Evolutionary conservation across 2,329 filamentous ascomycete species (phyloP), one percentile per base, ranked within the genome.

Genomic region (Lasiodiplodia theobromae): DNA sequence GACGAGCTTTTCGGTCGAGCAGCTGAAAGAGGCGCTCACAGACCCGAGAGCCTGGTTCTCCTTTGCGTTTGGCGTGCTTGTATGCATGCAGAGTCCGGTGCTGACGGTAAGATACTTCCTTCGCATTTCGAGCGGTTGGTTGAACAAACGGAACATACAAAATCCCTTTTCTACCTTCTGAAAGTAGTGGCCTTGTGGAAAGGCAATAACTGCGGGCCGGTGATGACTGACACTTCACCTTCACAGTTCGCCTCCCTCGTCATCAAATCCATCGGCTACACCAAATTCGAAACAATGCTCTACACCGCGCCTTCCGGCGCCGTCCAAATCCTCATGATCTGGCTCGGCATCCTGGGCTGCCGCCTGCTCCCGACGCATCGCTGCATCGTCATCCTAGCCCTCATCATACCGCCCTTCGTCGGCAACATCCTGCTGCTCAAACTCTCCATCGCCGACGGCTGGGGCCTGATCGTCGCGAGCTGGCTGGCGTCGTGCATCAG

Each of bases 401-500:
- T 86, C 21, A 77, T 80, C 31, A 76, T 83, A 2, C 76, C 81
- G 0, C 83, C 84, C 0, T 69, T 86, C 0, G 74, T 83, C 7
- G 84, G 83, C 7, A 82, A 76, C 60, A 74, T 84, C 2, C 76
- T 86, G 3, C 76, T 86, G 4, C 71, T 84, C 40, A 77, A 79
- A 47, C 78, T 86, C 0, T 77, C 80, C 0, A 71, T 79, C 1
- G 73, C 73, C 6, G 75, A 78, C 0, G 78, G 80, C 49, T 86
- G 84, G 84, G 82, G 82, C 4, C 79, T 86, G 68, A 83, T 86
- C 23, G 80, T 81, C 2, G 78, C 82, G 0, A 80, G 83, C 0
- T 86, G 84, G 84, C 74, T 86, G 31, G 77, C 81, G 31, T 83
- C 81, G 1, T 82, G 80, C 66, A 83, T 84, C 68, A 81, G 81